Conservation (phyloP, 805 yeast genomes). For the Candida insectorum region DNA sequence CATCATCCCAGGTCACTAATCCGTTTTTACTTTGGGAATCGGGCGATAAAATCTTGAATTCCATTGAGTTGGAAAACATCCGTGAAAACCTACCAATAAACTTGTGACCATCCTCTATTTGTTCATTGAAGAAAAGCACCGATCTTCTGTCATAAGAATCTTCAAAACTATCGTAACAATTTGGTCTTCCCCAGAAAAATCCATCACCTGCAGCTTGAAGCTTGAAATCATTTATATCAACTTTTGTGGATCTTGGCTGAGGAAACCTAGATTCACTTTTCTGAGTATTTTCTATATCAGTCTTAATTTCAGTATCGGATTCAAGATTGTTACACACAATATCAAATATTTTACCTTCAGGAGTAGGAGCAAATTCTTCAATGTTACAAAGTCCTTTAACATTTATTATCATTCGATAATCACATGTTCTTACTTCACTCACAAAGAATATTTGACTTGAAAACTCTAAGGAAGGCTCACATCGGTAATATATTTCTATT, state of each 20-base stretch:
- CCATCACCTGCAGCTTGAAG: slow-evolving; percentile 29
- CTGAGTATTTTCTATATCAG: slow-evolving; percentile 3
- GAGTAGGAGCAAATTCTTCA: slow-evolving; percentile 29
- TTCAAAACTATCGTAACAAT: slow-evolving; percentile 1
- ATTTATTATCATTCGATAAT: slow-evolving; percentile 49
- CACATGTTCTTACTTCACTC: slow-evolving; percentile 55
- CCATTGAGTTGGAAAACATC: slow-evolving; percentile 20
- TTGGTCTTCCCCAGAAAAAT: slow-evolving; percentile 22
- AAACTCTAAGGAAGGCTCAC: slow-evolving; percentile 35
- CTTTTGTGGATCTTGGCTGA: slow-evolving; percentile 18
- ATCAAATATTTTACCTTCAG: slow-evolving; percentile 22
- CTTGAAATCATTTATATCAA: slow-evolving; percentile 24
- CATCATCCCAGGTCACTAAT: slow-evolving; percentile 23
- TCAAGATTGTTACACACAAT: slow-evolving; percentile 24
- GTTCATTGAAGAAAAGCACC: slow-evolving; percentile 6
- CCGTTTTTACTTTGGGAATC: slow-evolving; percentile 3
- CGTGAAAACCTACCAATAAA: slow-evolving; percentile 14
- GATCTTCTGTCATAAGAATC: slow-evolving; percentile 10
- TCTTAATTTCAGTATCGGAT: neutral
- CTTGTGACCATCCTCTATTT: slow-evolving; percentile 1
- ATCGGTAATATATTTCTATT: slow-evolving; percentile 54
- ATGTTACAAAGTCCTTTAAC: slow-evolving; percentile 48
- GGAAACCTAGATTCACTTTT: slow-evolving; percentile 16
- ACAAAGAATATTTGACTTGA: slow-evolving; percentile 32
- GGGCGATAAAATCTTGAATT: slow-evolving; percentile 26